Evolutionary conservation across 257 asterid genomes (phyloP).

Genomic region (Leptodermis oblonga): DNA sequence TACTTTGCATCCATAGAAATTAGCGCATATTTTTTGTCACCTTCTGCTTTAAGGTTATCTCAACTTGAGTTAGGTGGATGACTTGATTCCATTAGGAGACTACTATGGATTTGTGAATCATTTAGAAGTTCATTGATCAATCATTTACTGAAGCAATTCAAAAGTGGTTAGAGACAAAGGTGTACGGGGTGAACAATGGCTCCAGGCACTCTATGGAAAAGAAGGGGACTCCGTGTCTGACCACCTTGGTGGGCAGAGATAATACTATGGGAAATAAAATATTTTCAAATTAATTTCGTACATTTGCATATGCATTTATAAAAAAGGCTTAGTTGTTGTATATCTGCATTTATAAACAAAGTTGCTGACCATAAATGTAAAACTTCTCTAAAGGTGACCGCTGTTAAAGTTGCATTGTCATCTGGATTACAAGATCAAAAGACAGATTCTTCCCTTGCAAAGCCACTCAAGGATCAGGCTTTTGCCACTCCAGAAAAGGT

Average conservation of each 20-base stretch:
- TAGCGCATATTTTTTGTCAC: background rate
- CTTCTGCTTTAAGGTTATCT: background rate
- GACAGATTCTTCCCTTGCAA: conserved; percentile 54
- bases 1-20: background rate
- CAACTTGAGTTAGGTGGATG: background rate
- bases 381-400: conserved; percentile 64
- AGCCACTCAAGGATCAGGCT: conserved; percentile 89
- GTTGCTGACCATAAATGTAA: background rate
- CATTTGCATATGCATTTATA: no score
- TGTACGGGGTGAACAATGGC: background rate
- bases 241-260: background rate
- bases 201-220: background rate
- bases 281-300: background rate
- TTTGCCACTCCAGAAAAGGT: conserved; percentile 93
- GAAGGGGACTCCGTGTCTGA: background rate
- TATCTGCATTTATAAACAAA: background rate
- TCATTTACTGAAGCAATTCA: background rate
- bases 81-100: background rate
- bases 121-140: background rate
- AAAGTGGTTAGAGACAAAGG: background rate
- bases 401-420: conserved; percentile 80
- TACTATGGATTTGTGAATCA: background rate
- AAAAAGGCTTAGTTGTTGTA: background rate
- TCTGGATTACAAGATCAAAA: conserved; percentile 59
- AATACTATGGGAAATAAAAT: background rate